Base-by-base conservation (phyloP, 495 filamentous ascomycete species). In the Xeromyces bisporus region DNA sequence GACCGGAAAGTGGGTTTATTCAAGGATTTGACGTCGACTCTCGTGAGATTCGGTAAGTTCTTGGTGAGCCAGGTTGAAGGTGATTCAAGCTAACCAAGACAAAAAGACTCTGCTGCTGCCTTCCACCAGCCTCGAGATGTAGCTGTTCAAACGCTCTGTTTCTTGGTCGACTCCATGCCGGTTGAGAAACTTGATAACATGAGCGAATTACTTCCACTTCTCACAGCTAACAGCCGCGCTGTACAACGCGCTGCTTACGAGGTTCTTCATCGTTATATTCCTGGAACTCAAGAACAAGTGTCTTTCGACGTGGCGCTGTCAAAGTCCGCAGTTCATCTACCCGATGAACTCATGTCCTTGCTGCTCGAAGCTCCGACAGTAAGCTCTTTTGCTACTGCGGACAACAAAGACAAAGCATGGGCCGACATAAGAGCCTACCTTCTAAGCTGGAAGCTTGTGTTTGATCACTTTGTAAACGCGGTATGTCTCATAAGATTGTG, bases 371-470 rank as follows among this genome's bases (percentile, higher is more conserved):
- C 59, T 1, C 65, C 65, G 5, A 48, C 55, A 6, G 44, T 56
- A 35, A 43, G 56, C 6, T 48, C 52, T 28, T 52, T 91, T 54
- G 56, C 74, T 45, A 31, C 52, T 13, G 38, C 46, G 0, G 49
- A 44, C 15, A 51, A 47, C 11, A 51, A 60, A 31, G 53, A 56
- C 17, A 55, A 50, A 28, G 48, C 46, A 25, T 63, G 57, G 60
- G 48, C 53, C 4, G 32, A 56, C 37, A 31, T 66, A 41, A 64
- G 80, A 28, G 73, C 75, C 3, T 99, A 93, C 47, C 64, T 96
- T n/a, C 56, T 93, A 16, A 79, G 84, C 24, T 96, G 89, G 89
- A 70, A 82, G 34, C 56, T 96, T 9, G 69, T 93, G 2, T 94
- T 92, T 45, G 84, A 89, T 42, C 78, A 85, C 36, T 89, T 89